Evolutionary conservation across 495 filamentous ascomycete species (phyloP).

Genomic region (Penicillium daleae): DNA sequence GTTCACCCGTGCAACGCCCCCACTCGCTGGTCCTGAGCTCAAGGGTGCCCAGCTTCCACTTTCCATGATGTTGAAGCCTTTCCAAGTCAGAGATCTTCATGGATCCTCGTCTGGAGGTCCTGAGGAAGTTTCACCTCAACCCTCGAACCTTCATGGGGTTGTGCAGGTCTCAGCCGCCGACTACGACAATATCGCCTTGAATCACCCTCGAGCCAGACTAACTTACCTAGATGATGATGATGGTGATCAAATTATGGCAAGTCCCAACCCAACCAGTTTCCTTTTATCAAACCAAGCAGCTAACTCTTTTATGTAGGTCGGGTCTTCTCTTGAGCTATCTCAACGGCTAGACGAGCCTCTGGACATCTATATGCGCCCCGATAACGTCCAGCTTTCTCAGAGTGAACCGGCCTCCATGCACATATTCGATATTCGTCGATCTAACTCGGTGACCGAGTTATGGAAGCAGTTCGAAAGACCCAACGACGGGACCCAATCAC

Average conservation of each 20-base stretch:
- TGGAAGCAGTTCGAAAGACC: slow-evolving; percentile 42
- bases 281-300: not conserved
- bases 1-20: slow-evolving; percentile 18
- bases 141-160: slow-evolving; percentile 25
- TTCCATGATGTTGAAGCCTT: slow-evolving; percentile 45
- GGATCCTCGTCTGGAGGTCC: slow-evolving; percentile 19
- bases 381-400: slow-evolving; percentile 16
- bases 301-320: slow-evolving; percentile 43
- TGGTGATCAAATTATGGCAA: slow-evolving; percentile 61
- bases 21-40: slow-evolving; percentile 10
- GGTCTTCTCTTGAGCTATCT: slow-evolving; percentile 54
- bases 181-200: slow-evolving; percentile 53
- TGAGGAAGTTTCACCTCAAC: slow-evolving; percentile 1
- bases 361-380: slow-evolving; percentile 10
- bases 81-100: slow-evolving; percentile 47
- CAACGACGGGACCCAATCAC: not conserved
- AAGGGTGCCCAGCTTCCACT: slow-evolving; percentile 6
- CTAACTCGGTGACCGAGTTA: slow-evolving; percentile 46
- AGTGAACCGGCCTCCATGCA: slow-evolving; percentile 40
- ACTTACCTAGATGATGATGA: slow-evolving; percentile 61
- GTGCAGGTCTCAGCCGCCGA: slow-evolving; percentile 48
- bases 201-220: slow-evolving; percentile 53
- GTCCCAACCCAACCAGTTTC: slow-evolving; percentile 13
- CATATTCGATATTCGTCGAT: slow-evolving; percentile 53
- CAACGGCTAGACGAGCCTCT: slow-evolving; percentile 54